phyloP scores from a whole-genome alignment of 176 grass and related monocot species.

The Pontederia crassipes region DNA sequence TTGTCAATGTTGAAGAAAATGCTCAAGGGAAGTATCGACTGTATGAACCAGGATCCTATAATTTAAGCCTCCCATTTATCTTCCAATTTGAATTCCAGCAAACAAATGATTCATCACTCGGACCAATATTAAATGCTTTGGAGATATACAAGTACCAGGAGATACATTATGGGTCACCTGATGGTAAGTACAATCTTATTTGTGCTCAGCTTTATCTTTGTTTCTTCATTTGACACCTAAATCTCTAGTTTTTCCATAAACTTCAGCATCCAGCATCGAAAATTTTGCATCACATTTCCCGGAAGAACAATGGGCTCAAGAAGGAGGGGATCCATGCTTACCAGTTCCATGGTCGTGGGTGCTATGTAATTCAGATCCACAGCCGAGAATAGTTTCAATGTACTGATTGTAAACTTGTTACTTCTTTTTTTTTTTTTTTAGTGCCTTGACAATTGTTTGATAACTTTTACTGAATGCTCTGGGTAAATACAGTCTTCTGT shows the following conservation, averaged over 20 bases:
- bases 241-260: conserved; percentile 1
- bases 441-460: neutral
- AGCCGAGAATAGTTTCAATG: conserved; percentile 58
- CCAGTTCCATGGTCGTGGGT: conserved; percentile 86
- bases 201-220: neutral
- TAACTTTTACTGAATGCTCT: neutral
- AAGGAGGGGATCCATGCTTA: conserved; percentile 92
- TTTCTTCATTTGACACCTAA: neutral
- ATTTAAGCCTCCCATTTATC: conserved; percentile 64
- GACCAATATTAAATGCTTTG: conserved; percentile 85
- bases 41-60: conserved; percentile 68
- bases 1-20: conserved; percentile 81
- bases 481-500: conserved; percentile 44
- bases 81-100: conserved; percentile 55
- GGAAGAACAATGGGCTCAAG: conserved; percentile 50
- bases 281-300: conserved; percentile 44
- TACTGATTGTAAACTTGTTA: conserved; percentile 18
- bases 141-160: conserved; percentile 77
- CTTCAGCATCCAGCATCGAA: conserved; percentile 51
- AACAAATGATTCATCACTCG: conserved; percentile 71
- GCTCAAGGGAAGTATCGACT: conserved; percentile 68
- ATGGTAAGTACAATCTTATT: conserved; percentile 37
- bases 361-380: conserved; percentile 58
- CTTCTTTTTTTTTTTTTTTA: conserved; percentile 2
- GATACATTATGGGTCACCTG: conserved; percentile 65